These are phyloP conservation scores for Lycium barbarum DNA, from an alignment of 257 asterid species.

Conservation along the genomic window DNA sequence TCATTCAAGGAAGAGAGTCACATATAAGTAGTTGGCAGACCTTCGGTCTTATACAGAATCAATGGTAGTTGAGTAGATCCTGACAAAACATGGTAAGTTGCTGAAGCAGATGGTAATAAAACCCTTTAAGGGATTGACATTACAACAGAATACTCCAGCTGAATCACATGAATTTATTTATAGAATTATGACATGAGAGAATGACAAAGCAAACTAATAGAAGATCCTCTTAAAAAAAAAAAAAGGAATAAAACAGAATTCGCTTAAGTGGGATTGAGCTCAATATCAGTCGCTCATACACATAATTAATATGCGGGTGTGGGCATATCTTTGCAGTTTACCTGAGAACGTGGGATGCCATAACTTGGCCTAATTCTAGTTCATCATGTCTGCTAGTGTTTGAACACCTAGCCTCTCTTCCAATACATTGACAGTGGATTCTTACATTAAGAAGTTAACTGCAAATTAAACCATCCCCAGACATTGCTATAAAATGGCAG, in stretches of 20 bases:
- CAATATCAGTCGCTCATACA: not conserved
- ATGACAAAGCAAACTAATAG: not conserved
- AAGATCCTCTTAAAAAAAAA: not conserved
- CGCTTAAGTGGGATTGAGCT: slow-evolving; percentile 10
- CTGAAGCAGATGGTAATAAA: not conserved
- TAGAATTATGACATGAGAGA: not conserved
- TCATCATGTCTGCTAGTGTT: slow-evolving; percentile 20
- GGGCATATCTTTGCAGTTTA: not conserved
- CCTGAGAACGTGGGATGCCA: not conserved
- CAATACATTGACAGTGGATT: not conserved
- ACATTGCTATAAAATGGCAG: not conserved
- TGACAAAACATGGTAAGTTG: not conserved
- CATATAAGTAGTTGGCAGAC: not conserved
- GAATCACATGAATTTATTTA: not conserved
- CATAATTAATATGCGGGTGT: not conserved
- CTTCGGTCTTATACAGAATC: slow-evolving; percentile 5
- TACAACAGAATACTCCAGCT: not conserved
- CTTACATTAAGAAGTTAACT: not conserved
- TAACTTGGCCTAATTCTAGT: not conserved
- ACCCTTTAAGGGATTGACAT: not conserved
- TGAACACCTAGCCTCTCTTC: not conserved
- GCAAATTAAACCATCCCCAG: not conserved
- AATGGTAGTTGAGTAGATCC: not conserved
- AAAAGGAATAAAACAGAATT: not conserved
- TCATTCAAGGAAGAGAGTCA: slow-evolving; percentile 11